phyloP scores from a whole-genome alignment of 1,139 yeast species.

The Lodderomyces elongisporus region DNA sequence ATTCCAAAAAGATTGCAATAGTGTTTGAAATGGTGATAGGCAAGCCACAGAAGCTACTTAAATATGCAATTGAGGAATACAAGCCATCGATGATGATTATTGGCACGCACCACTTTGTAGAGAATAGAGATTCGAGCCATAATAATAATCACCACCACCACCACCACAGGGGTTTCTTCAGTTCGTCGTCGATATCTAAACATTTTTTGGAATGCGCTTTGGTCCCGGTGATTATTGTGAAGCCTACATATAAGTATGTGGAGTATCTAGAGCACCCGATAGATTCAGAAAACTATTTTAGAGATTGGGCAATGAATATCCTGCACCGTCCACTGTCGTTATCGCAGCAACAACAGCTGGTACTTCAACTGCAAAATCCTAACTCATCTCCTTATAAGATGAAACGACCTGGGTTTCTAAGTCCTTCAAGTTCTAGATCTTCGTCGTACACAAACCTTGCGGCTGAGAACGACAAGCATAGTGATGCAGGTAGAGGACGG shows the following conservation, averaged over 20 bases:
- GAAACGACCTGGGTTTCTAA: conserved; percentile 8
- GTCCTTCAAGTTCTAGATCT: conserved; percentile 19
- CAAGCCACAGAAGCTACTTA: conserved; percentile 51
- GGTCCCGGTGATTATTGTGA: conserved; percentile 65
- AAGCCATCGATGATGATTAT: conserved; percentile 63
- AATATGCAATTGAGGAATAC: conserved; percentile 54
- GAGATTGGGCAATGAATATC: conserved; percentile 24
- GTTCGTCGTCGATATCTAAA: conserved; percentile 50
- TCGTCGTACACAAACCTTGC: conserved; percentile 12
- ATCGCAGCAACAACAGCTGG: conserved; percentile 11
- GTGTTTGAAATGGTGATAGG: conserved; percentile 62
- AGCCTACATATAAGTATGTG: conserved; percentile 46
- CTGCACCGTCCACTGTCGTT: neutral
- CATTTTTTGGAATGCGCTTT: conserved; percentile 63
- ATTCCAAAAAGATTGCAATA: conserved; percentile 45
- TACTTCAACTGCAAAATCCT: no score
- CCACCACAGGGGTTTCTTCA: conserved; percentile 37
- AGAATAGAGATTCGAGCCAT: conserved; percentile 27
- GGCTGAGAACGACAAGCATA: no score
- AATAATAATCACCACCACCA: neutral
- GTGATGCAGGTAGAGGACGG: conserved; percentile 10
- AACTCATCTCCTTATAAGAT: no score
- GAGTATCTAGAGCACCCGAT: conserved; percentile 24
- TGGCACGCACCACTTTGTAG: conserved; percentile 48
- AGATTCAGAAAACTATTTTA: conserved; percentile 27